Evolutionary conservation across 345 rosid species (phyloP), one percentile per base, ranked within the genome.

Genomic region (Fremontodendron californicum): DNA sequence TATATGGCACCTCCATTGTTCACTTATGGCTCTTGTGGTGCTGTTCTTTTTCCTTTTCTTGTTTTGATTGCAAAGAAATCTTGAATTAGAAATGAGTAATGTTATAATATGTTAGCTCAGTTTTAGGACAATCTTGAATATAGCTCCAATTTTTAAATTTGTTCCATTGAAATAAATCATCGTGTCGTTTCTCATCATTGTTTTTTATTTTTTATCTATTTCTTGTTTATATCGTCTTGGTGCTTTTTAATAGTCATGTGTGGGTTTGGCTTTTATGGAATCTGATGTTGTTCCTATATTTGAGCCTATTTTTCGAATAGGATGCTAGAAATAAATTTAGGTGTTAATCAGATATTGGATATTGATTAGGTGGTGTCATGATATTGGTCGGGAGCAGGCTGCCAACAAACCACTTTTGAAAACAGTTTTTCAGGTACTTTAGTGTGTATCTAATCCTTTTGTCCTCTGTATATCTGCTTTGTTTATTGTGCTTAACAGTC

Each of bases 301-400:
- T 71, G 8, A 21, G 27, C 43, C 42, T 71, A 16, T 48, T 31
- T 52, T 19, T 35, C 7, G 3, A 6, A 51, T 9, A 40, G 21
- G 51, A 73, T 48, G 40, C 75, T 64, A 9, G 48, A 43, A 57
- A 33, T 79, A 35, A 40, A 65, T 68, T 78, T 46, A 42, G 66
- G 45, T 74, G 29, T 74, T 81, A 79, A 71, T 55, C 45, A 33
- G 29, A 70, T 69, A 46, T 64, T 77, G 71, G 72, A 75, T 79
- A 61, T 66, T 58, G 46, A 46, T 82, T 78, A 92, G 94, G 92
- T 92, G 97, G 97, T 92, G 94, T 86, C 93, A 91, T 79, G 97
- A 93, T 81, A 93, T 94, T 39, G 98, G 98, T 78, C 87, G 97
- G 60, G 98, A 91, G 85, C 95, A 91, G 65, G 98, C 97, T 80